Evolutionary conservation across 805 yeast species (phyloP).

Genomic region (Starmerella cellae): DNA sequence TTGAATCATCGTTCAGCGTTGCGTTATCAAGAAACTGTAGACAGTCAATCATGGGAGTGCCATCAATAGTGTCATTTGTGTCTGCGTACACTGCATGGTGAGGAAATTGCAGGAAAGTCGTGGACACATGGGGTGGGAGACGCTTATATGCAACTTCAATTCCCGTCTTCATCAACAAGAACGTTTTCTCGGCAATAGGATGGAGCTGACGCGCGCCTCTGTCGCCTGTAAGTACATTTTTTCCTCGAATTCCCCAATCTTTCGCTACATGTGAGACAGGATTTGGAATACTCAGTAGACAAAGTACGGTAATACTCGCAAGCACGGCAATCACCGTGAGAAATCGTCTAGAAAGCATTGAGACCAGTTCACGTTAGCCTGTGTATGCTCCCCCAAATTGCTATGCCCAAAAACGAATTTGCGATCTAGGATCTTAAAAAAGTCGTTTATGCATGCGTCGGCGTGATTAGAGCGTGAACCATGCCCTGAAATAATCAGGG

Average conservation of each 20-base stretch:
- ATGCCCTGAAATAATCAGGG: too few species aligned
- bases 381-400: too few species aligned
- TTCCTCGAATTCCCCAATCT: too few species aligned
- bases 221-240: too few species aligned
- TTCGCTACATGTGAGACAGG: background rate
- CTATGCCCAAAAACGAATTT: too few species aligned
- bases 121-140: slow-evolving; percentile 27
- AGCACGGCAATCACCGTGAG: background rate
- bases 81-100: slow-evolving; percentile 29
- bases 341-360: background rate
- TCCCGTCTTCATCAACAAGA: slow-evolving; percentile 30
- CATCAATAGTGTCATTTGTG: slow-evolving; percentile 24
- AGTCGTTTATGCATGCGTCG: too few species aligned
- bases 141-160: slow-evolving; percentile 27
- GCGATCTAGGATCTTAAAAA: too few species aligned
- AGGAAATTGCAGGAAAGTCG: slow-evolving; percentile 26
- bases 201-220: background rate
- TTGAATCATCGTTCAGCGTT: slow-evolving; percentile 16
- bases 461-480: too few species aligned
- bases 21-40: slow-evolving; percentile 21
- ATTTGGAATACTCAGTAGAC: background rate
- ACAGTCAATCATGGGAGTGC: slow-evolving; percentile 26
- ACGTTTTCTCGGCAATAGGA: slow-evolving; percentile 16
- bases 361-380: too few species aligned
- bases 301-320: background rate